phyloP scores from a whole-genome alignment of 2,329 filamentous ascomycete genomes.

The Calonectria fujianensis region DNA sequence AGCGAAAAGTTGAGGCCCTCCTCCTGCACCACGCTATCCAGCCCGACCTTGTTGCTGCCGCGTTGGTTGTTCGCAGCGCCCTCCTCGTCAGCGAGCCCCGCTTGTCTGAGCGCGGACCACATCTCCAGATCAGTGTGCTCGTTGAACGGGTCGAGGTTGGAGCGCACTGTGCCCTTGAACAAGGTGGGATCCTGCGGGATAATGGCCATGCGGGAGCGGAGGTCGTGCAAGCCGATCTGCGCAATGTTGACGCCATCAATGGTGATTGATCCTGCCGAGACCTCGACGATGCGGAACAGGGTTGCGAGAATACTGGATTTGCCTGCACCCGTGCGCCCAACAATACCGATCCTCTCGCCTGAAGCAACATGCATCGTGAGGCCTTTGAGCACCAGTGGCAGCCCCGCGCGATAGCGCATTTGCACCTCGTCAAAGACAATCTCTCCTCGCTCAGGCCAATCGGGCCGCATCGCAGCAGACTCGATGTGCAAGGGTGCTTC shows the following conservation, averaged over 20 bases:
- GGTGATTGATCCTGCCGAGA: constrained; percentile 76
- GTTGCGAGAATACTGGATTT: constrained; percentile 90
- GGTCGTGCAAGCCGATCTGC: constrained; percentile 82
- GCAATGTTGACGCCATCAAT: constrained; percentile 82
- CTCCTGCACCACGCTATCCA: constrained; percentile 91
- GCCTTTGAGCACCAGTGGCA: constrained; percentile 83
- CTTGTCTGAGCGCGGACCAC: constrained; percentile 85
- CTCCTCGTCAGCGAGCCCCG: constrained; percentile 72
- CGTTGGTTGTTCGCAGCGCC: constrained; percentile 64
- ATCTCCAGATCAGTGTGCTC: constrained; percentile 86
- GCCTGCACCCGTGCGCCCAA: constrained; percentile 87
- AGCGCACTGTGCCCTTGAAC: constrained; percentile 87
- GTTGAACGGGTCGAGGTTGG: constrained; percentile 86
- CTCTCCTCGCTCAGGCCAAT: constrained; percentile 91
- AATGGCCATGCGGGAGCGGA: constrained; percentile 85
- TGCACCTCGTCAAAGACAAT: constrained; percentile 84
- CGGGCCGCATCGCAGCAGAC: constrained; percentile 78
- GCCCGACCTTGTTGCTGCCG: constrained; percentile 79
- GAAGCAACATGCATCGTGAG: constrained; percentile 82
- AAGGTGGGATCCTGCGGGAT: constrained; percentile 91
- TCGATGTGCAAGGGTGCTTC: constrained; percentile 85
- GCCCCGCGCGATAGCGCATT: constrained; percentile 84
- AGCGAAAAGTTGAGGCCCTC: constrained; percentile 97
- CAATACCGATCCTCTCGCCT: constrained; percentile 87
- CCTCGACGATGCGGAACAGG: constrained; percentile 84